phyloP scores from a whole-genome alignment of 495 filamentous ascomycete species.

The Penicillium robsamsonii region DNA sequence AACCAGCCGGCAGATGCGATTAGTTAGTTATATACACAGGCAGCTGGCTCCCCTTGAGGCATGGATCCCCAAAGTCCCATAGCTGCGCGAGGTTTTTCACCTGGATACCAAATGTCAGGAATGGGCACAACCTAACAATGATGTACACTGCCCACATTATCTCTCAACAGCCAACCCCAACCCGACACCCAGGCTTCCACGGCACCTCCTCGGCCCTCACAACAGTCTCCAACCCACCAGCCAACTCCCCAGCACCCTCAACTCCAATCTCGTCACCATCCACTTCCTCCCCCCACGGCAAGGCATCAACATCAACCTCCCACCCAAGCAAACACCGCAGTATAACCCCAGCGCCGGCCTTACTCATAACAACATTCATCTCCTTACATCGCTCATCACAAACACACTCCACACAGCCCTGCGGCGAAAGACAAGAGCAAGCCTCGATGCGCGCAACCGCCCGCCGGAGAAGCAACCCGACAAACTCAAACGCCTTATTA shows the following conservation, averaged over 20 bases:
- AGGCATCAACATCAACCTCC: constrained; percentile 68
- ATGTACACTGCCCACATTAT: background rate
- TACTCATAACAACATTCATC: constrained; percentile 89
- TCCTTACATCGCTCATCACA: constrained; percentile 84
- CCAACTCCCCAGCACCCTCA: constrained; percentile 51
- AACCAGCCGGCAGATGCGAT: no score
- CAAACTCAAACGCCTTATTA: constrained; percentile 88
- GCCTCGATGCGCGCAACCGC: constrained; percentile 75
- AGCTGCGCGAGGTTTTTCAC: no score
- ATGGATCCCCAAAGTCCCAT: no score
- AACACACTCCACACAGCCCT: constrained; percentile 87
- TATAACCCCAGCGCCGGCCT: constrained; percentile 80
- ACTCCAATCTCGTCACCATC: constrained; percentile 24
- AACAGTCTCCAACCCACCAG: constrained; percentile 80
- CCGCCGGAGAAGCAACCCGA: constrained; percentile 72
- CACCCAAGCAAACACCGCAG: constrained; percentile 69
- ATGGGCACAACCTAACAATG: background rate
- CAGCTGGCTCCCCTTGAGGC: no score
- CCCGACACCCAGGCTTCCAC: constrained; percentile 37
- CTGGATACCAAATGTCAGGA: background rate
- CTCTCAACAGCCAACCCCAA: constrained; percentile 1
- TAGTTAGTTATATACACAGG: no score
- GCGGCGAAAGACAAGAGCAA: constrained; percentile 59
- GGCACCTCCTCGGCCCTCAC: constrained; percentile 66
- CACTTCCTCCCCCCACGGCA: constrained; percentile 76